Conservation (phyloP, 805 yeast species). For the Myxozyma nipponensis region DNA sequence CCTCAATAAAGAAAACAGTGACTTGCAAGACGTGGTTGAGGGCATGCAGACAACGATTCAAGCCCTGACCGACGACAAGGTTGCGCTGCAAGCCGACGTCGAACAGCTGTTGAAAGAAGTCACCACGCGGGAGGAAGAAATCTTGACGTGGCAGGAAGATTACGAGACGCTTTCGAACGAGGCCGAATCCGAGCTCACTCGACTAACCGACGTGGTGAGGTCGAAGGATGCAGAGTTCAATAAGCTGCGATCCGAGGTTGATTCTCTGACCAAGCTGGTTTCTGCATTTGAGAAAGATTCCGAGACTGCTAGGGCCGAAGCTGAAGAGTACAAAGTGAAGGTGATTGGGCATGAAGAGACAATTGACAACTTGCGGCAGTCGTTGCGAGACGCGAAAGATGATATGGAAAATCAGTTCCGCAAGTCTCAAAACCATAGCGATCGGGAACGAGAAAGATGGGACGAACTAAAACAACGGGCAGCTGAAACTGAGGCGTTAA, state of each 20-base stretch:
- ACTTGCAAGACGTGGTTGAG: conserved; percentile 22
- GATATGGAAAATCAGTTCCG: conserved; percentile 4
- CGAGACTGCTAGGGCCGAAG: conserved; percentile 13
- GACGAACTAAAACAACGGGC: conserved; percentile 2
- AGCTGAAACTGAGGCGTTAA: conserved; percentile 4
- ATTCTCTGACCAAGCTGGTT: conserved; percentile 9
- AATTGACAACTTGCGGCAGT: conserved; percentile 1
- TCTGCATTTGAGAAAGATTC: conserved; percentile 17
- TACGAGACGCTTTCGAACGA: conserved; percentile 22
- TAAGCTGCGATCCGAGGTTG: conserved; percentile 14
- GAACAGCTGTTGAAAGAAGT: conserved; percentile 12
- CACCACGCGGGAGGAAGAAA: conserved; percentile 18
- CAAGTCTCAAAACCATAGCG: conserved; percentile 1
- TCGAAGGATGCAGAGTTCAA: conserved; percentile 14
- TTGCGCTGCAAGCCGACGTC: conserved; percentile 12
- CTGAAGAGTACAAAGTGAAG: conserved; percentile 4
- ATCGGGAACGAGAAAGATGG: conserved; percentile 1
- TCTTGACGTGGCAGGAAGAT: conserved; percentile 27
- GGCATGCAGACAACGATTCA: conserved; percentile 12
- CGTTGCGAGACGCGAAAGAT: neutral
- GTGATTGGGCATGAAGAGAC: conserved; percentile 5
- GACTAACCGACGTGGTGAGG: conserved; percentile 11
- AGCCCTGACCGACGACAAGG: conserved; percentile 8
- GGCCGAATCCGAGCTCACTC: conserved; percentile 23
- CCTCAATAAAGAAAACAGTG: conserved; percentile 21